Percentiles rank a stretch among this genome's conserved stretches.
Conservation (phyloP, 495 filamentous ascomycete genomes). For the Podospora appendiculata region DNA sequence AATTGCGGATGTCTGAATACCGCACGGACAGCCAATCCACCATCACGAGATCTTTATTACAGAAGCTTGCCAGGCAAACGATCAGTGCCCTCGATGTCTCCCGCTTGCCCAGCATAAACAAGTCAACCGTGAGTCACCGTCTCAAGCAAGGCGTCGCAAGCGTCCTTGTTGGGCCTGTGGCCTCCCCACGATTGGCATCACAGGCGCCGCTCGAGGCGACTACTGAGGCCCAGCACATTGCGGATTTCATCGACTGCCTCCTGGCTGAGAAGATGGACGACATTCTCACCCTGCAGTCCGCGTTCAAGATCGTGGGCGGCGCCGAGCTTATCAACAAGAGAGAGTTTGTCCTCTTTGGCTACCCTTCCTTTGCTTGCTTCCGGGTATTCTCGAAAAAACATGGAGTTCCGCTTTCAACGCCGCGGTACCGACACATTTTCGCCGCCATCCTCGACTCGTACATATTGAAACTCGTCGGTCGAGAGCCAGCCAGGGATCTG, state of each 20-base stretch:
- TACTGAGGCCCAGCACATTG: too few species aligned
- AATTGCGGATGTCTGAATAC: conserved; percentile 1
- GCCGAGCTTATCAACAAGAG: conserved; percentile 1
- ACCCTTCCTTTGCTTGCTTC: conserved; percentile 8
- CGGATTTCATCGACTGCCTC: background rate
- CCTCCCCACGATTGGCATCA: too few species aligned
- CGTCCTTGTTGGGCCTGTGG: too few species aligned
- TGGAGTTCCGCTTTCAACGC: background rate
- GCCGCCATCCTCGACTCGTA: conserved; percentile 7
- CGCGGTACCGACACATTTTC: conserved; percentile 11
- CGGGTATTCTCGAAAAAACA: conserved; percentile 4
- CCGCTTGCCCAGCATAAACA: too few species aligned
- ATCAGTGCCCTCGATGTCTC: too few species aligned
- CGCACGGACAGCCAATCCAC: background rate
- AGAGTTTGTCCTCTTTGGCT: conserved; percentile 13
- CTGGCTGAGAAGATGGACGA: background rate
- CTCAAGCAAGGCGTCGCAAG: too few species aligned
- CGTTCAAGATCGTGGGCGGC: conserved; percentile 4
- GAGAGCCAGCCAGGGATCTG: background rate
- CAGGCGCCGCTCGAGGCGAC: too few species aligned
- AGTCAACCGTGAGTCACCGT: too few species aligned
- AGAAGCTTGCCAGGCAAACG: too few species aligned
- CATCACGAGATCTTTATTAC: background rate
- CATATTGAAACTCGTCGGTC: conserved; percentile 2
- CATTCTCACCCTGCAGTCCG: conserved; percentile 2